Percentiles rank a stretch among this genome's conserved stretches.
Conservation (phyloP, 129 eudicot genomes). For the Chrysanthemum lavandulifolium region DNA sequence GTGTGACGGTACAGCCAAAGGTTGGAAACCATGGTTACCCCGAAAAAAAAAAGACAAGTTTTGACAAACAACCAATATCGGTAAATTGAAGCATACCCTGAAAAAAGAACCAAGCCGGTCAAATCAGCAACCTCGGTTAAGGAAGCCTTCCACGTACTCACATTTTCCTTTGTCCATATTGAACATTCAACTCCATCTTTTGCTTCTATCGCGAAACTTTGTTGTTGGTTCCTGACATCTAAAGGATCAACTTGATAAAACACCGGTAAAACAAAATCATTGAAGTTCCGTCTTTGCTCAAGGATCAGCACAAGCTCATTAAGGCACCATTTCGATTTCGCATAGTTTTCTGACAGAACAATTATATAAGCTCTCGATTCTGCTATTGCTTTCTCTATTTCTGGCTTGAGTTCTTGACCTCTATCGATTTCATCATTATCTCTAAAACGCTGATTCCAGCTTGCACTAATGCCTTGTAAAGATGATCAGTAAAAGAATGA, state of each 20-base stretch:
- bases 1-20: too few relatives aligned
- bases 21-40: too few relatives aligned
- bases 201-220: neutral
- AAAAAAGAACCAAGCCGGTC: neutral
- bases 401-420: constrained; percentile 1
- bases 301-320: constrained; percentile 25
- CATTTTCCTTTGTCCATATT: neutral
- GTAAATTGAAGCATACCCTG: constrained; percentile 1
- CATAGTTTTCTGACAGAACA: constrained; percentile 1
- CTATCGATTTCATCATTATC: constrained; percentile 10
- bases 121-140: constrained; percentile 14
- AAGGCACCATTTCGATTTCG: constrained; percentile 7
- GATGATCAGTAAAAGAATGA: constrained; percentile 10
- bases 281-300: neutral
- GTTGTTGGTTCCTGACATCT: constrained; percentile 10
- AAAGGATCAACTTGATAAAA: constrained; percentile 24
- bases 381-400: neutral
- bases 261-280: neutral
- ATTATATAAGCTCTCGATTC: neutral
- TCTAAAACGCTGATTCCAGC: neutral
- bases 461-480: neutral
- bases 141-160: constrained; percentile 12
- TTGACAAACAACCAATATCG: too few relatives aligned
- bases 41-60: too few relatives aligned
- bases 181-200: neutral